These are phyloP conservation scores for Didymella pomorum DNA, from an alignment of 2,329 filamentous ascomycete genomes.

Conservation along the genomic window DNA sequence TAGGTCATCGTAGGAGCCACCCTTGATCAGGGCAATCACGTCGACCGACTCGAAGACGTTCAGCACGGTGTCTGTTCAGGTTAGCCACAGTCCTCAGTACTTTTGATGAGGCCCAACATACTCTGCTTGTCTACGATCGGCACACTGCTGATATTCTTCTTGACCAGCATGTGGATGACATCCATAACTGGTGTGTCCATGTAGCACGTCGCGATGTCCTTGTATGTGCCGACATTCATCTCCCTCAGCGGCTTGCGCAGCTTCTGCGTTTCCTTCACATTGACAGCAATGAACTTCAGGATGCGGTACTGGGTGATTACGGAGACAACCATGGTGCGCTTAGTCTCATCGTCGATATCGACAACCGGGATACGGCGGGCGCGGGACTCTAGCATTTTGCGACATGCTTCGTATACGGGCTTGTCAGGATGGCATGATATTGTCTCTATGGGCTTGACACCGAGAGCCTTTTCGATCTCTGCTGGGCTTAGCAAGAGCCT, in stretches of 20 bases:
- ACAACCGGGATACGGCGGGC: constrained; percentile 93
- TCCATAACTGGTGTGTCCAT: constrained; percentile 95
- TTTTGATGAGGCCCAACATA: constrained; percentile 37
- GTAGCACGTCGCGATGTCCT: constrained; percentile 77
- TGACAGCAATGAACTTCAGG: constrained; percentile 97
- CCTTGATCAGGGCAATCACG: constrained; percentile 94
- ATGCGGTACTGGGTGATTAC: constrained; percentile 99
- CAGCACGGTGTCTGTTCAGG: constrained; percentile 69
- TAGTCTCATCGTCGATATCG: constrained; percentile 92
- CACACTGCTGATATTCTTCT: constrained; percentile 91
- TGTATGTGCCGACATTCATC: constrained; percentile 84
- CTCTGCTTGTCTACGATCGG: constrained; percentile 85
- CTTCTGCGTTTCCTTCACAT: constrained; percentile 85
- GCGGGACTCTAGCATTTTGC: constrained; percentile 90
- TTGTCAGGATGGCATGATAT: constrained; percentile 92
- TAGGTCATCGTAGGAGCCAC: constrained; percentile 89
- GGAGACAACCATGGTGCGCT: constrained; percentile 89
- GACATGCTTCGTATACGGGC: constrained; percentile 93
- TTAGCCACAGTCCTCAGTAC: constrained; percentile 11
- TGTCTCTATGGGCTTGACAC: constrained; percentile 89
- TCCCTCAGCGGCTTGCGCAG: constrained; percentile 87
- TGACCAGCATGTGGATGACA: constrained; percentile 91
- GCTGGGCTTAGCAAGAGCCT: constrained; percentile 24
- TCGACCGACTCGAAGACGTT: constrained; percentile 99
- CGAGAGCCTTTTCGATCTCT: constrained; percentile 97